Percentiles rank a stretch among this genome's conserved stretches.
phyloP scores from a whole-genome alignment of 2,329 filamentous ascomycete genomes.

The Keithomyces neogunnii region DNA sequence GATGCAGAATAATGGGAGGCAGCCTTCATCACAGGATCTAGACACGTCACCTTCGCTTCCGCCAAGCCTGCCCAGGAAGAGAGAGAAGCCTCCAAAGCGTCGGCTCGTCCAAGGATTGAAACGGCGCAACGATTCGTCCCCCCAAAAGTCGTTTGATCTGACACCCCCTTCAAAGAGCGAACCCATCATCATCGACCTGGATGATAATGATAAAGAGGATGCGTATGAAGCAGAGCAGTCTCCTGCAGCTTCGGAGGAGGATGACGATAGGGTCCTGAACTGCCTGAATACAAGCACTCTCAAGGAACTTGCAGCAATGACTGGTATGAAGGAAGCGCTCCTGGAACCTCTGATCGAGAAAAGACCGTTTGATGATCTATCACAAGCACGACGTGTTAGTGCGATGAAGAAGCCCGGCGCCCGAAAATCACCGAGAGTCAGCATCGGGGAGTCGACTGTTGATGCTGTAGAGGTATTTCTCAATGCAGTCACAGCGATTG shows the following conservation, averaged over 20 bases:
- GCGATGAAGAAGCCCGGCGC: conserved; percentile 38
- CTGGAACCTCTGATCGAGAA: conserved; percentile 62
- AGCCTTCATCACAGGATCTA: conserved; percentile 8
- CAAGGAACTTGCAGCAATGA: conserved; percentile 74
- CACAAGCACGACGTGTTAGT: conserved; percentile 58
- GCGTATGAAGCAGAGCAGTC: conserved; percentile 27
- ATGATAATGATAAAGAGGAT: conserved; percentile 34
- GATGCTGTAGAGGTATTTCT: conserved; percentile 60
- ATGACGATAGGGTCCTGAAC: conserved; percentile 49
- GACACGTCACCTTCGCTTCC: conserved; percentile 13
- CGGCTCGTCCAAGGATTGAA: conserved; percentile 29
- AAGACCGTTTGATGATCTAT: conserved; percentile 63
- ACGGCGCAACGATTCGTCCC: conserved; percentile 15
- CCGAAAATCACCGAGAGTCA: conserved; percentile 35
- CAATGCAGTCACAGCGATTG: conserved; percentile 72
- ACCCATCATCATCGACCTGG: conserved; percentile 24
- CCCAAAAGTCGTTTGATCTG: conserved; percentile 11
- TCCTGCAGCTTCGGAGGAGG: conserved; percentile 20
- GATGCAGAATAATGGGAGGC: conserved; percentile 13
- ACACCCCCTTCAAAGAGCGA: conserved; percentile 24
- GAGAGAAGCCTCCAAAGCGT: conserved; percentile 14
- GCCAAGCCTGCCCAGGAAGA: conserved; percentile 21
- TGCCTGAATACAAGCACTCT: conserved; percentile 76
- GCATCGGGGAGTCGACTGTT: conserved; percentile 45
- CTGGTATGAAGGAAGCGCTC: conserved; percentile 61